Evolutionary conservation across 441 rosid genomes (phyloP), one percentile per base, ranked within the genome.

Genomic region (Adansonia madagascariensis): DNA sequence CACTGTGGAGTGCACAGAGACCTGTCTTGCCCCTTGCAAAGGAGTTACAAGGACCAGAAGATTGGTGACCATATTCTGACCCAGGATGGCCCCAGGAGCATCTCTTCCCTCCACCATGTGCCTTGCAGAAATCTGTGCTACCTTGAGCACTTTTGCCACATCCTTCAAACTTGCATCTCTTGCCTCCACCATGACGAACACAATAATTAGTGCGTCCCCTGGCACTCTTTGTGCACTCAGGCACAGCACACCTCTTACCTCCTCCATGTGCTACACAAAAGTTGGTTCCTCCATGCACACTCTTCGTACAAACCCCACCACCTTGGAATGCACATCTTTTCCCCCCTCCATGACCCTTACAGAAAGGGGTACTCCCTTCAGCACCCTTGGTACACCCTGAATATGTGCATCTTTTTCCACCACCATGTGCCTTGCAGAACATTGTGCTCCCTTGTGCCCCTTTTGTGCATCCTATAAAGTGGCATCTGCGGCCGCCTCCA

Each of bases 121-220:
- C 98, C 85, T 94, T 94, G 85, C 98, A 94, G 81, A 91, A 94
- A 59, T 94, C 95, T 1, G 97, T 94, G 82, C 97, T 94, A 11
- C 98, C 98, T 82, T 94, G 98, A 1, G 98, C 98, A 85, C 98
- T 94, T 86, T 94, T 94, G 86, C 82, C 94, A 64, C 98, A 94
- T 43, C 87, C 87, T 17, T 81, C 81, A 73, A 83, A 80, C 76
- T 83, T 92, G 50, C 97, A 94, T 24, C 97, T 88, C 79, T 91
- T 94, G 67, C 98, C 98, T 60, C 98, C 98, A 35, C 98, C 97
- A 17, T 94, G 98, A 84, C 83, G 87, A 62, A 94, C 98, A 55
- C 98, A 94, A 67, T 89, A 89, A 79, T 90, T 95, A 12, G 98
- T 94, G 47, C 98, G 85, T 0, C 98, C 98, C 17, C 97, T 91